Base-by-base conservation (phyloP, 805 yeast species). In the Candida coleopterorum region DNA sequence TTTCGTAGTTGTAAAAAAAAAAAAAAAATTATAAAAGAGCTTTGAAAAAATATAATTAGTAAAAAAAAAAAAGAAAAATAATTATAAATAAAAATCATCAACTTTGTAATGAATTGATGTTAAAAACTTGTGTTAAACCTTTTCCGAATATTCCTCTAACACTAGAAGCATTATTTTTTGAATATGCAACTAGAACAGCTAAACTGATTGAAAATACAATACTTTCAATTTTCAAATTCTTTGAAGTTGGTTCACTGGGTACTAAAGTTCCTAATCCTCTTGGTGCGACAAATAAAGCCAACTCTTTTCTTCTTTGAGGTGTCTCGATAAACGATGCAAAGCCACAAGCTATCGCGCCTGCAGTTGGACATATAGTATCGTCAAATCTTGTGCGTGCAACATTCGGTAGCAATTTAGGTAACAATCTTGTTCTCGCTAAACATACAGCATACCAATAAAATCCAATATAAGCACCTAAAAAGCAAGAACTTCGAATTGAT, bases 391-490 rank as follows among this genome's bases (percentile, higher is more conserved):
- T 54, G 16, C 44, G 45, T 7, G 67, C 60, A 1, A 55, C 56
- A 3, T 48, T 38, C 4, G 74, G 72, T 42, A 67, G 61, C 14
- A 70, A 34, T 15, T 36, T 38, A 3, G 74, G 74, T 1, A 68
- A 55, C 3, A 68, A 34, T 37, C 72, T 44, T 4, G 62, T 57
- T 33, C 77, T 49, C 3, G 60, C 55, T 17, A 70, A 49, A 46
- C 77, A 71, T 10, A 72, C 75, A 7, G 63, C 62, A 42, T 72
- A 72, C 76, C 76, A 71, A 39, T 56, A 56, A 30, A 68, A 49
- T 10, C 58, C 58, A 20, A 71, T 70, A 42, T 60, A 71, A 2
- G 62, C 39, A 4, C 68, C 72, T 35, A 71, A 53, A 48, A 71
- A 71, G 20, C 60, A 49, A 6, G 75, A 64, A 5, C 75, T 70